Conservation (phyloP, 352 stramenopile species). For the Globisporangium nagaii region DNA sequence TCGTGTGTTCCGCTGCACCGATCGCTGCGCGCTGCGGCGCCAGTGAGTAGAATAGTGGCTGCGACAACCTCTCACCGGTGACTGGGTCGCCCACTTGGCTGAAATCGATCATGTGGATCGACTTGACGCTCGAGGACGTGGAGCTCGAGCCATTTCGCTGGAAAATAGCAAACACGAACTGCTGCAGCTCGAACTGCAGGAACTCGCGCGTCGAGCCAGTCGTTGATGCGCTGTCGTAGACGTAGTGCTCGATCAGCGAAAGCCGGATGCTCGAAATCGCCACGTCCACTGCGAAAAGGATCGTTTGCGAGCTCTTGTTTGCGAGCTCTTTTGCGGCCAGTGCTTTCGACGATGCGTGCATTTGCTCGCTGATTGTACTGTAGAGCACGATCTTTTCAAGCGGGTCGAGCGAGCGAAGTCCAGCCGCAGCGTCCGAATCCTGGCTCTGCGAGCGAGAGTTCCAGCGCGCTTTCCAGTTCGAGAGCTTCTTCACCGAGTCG, state of each 20-base stretch:
- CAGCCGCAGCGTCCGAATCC: conserved; percentile 7
- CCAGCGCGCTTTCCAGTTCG: conserved; percentile 67
- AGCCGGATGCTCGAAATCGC: conserved; percentile 54
- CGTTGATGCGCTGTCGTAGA: background rate
- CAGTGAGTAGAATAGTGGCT: conserved; percentile 38
- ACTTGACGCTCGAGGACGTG: conserved; percentile 51
- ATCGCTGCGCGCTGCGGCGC: conserved; percentile 3
- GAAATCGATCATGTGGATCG: conserved; percentile 66
- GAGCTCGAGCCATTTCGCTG: conserved; percentile 44
- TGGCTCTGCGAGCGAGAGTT: conserved; percentile 22
- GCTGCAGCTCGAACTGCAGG: conserved; percentile 59
- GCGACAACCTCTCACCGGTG: conserved; percentile 11
- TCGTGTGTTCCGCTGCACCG: conserved; percentile 1
- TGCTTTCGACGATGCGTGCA: conserved; percentile 44
- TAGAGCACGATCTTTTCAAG: conserved; percentile 55
- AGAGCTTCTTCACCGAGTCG: conserved; percentile 62
- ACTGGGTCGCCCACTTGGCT: conserved; percentile 21
- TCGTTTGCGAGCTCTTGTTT: conserved; percentile 41
- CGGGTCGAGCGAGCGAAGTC: conserved; percentile 20
- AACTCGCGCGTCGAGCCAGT: conserved; percentile 36
- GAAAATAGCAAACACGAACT: conserved; percentile 61
- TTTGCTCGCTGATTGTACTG: conserved; percentile 46
- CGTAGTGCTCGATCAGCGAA: conserved; percentile 25
- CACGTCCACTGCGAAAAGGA: conserved; percentile 62
- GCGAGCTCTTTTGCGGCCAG: conserved; percentile 38